Conservation (phyloP, 2,329 filamentous ascomycete genomes). For the Exophiala calicioides region DNA sequence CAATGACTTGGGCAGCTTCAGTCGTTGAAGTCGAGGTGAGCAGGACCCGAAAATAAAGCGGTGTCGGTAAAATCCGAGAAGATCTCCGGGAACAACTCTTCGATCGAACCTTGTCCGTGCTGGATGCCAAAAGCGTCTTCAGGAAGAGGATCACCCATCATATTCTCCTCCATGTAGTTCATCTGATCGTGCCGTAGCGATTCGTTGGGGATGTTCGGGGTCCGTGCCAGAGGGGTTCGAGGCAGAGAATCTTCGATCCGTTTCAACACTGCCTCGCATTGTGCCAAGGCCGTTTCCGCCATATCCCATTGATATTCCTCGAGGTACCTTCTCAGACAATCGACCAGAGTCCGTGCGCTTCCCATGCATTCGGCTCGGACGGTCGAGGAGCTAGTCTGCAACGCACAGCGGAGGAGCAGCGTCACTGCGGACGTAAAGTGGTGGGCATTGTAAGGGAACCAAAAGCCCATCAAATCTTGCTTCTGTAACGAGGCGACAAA, state of each 20-base stretch:
- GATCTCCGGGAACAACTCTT: conserved; percentile 29
- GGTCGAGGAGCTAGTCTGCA: conserved; percentile 44
- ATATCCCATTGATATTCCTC: conserved; percentile 58
- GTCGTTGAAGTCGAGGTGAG: conserved; percentile 5
- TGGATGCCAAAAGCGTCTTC: conserved; percentile 18
- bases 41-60: conserved; percentile 20
- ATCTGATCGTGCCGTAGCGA: conserved; percentile 13
- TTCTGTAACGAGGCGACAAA: conserved; percentile 45
- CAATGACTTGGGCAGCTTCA: no score
- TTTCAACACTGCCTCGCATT: conserved; percentile 48
- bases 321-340: conserved; percentile 49
- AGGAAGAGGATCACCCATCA: conserved; percentile 15
- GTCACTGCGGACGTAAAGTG: conserved; percentile 33
- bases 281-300: conserved; percentile 56
- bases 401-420: conserved; percentile 28
- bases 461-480: conserved; percentile 27
- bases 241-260: conserved; percentile 29
- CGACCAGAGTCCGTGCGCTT: conserved; percentile 51
- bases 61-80: conserved; percentile 28
- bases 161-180: conserved; percentile 14
- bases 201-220: conserved; percentile 6
- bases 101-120: conserved; percentile 21
- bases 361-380: conserved; percentile 49
- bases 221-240: conserved; percentile 13
- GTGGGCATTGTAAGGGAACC: conserved; percentile 30